Evolutionary conservation across 331 rosid genomes (phyloP).

Genomic region (Telfairia occidentalis): DNA sequence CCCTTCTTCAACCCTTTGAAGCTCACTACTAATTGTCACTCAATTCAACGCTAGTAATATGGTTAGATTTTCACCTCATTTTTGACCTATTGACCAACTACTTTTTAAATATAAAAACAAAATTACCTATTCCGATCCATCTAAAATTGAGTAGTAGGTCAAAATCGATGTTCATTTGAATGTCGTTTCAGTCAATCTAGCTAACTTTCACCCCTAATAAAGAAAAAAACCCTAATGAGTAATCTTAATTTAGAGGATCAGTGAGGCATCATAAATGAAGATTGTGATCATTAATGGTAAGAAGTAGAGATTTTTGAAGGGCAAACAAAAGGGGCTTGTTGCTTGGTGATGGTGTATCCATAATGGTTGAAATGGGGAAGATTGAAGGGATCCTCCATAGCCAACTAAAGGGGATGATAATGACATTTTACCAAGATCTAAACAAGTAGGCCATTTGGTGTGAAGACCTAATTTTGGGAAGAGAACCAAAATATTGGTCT

Average conservation of each 20-base stretch:
- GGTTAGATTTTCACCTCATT: too few relatives aligned
- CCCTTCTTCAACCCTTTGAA: too few relatives aligned
- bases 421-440: conserved; percentile 3
- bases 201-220: neutral
- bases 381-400: neutral
- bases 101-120: too few relatives aligned
- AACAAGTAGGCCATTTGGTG: neutral
- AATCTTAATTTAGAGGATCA: too few relatives aligned
- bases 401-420: neutral
- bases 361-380: neutral
- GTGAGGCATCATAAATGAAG: neutral
- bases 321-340: too few relatives aligned
- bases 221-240: neutral
- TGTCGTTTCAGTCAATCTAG: too few relatives aligned
- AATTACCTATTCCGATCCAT: too few relatives aligned
- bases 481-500: neutral
- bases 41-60: too few relatives aligned
- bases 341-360: neutral
- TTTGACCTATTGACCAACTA: too few relatives aligned
- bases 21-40: too few relatives aligned
- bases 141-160: neutral
- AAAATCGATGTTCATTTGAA: neutral
- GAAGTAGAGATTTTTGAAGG: neutral
- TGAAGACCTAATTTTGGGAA: neutral
- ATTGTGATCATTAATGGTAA: neutral